A percentile compares a stretch with the other conserved stretches of the same genome.
phyloP scores from a whole-genome alignment of 306 rosid species.

The Cicer pinnatifidum region DNA sequence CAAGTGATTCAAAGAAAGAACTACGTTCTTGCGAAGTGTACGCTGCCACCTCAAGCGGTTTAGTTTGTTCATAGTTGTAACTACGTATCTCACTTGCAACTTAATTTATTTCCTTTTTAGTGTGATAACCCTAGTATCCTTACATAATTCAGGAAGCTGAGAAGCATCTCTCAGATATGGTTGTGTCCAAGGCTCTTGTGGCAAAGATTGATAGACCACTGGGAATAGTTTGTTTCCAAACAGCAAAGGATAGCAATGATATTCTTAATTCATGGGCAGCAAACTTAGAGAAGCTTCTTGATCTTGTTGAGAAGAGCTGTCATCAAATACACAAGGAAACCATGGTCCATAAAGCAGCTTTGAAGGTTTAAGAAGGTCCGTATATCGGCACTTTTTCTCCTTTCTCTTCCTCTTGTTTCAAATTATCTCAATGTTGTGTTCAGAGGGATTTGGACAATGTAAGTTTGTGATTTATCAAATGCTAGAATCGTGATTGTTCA shows the following conservation, averaged over 20 bases:
- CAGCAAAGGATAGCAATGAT: conserved; percentile 87
- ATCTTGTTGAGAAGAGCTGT: conserved; percentile 96
- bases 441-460: background rate
- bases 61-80: background rate
- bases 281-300: conserved; percentile 94
- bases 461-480: background rate
- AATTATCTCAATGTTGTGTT: background rate
- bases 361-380: conserved; percentile 57
- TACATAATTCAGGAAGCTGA: conserved; percentile 74
- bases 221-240: conserved; percentile 85
- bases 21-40: background rate
- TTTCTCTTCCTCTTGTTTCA: background rate
- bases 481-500: conserved; percentile 5
- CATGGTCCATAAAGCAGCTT: conserved; percentile 88
- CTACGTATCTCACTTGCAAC: conserved; percentile 16
- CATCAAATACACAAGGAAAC: conserved; percentile 97
- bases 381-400: conserved; percentile 24
- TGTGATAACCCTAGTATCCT: conserved; percentile 5
- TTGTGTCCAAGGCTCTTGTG: conserved; percentile 88
- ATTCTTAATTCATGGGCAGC: conserved; percentile 86
- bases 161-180: conserved; percentile 98
- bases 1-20: conserved; percentile 6
- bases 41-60: background rate
- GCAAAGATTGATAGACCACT: conserved; percentile 92
- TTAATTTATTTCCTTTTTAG: background rate